Conservation (phyloP, 495 filamentous ascomycete species). For the Podospora pseudoanserina region DNA sequence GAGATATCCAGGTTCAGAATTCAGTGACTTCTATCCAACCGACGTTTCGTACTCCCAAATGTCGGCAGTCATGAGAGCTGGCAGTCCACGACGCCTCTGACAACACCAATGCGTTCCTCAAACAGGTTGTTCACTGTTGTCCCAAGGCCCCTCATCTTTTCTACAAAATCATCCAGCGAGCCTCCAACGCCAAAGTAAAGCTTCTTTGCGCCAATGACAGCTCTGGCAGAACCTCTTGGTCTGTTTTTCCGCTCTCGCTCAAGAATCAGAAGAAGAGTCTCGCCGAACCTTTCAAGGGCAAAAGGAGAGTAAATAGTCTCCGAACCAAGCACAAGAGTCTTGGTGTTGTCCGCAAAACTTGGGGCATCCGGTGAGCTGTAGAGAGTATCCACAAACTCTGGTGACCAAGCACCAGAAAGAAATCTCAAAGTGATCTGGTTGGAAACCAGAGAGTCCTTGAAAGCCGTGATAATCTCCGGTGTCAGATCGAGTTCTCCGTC, state of each 20-base stretch:
- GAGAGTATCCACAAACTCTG: conserved; percentile 60
- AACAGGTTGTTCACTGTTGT: conserved; percentile 56
- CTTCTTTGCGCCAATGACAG: conserved; percentile 84
- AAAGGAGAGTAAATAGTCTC: conserved; percentile 93
- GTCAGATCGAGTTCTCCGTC: conserved; percentile 76
- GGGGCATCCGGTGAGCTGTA: conserved; percentile 27
- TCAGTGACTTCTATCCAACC: not conserved
- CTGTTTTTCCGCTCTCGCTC: conserved; percentile 46
- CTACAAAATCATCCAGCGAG: conserved; percentile 82
- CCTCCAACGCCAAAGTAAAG: conserved; percentile 97
- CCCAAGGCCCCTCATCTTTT: conserved; percentile 53
- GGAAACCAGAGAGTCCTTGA: conserved; percentile 54
- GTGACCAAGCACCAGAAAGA: conserved; percentile 80
- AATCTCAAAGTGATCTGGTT: conserved; percentile 63
- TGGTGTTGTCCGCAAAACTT: conserved; percentile 20
- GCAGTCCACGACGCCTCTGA: conserved; percentile 50
- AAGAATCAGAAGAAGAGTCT: conserved; percentile 64
- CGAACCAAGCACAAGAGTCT: conserved; percentile 68
- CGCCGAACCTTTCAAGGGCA: conserved; percentile 68
- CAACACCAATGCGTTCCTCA: conserved; percentile 60
- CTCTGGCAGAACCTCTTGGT: conserved; percentile 46
- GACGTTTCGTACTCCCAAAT: not conserved
- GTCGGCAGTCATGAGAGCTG: conserved; percentile 26
- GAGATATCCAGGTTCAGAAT: not conserved
- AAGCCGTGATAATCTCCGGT: conserved; percentile 56